Base-by-base conservation (phyloP, 2,329 filamentous ascomycete genomes). In the Colletotrichum agaves region DNA sequence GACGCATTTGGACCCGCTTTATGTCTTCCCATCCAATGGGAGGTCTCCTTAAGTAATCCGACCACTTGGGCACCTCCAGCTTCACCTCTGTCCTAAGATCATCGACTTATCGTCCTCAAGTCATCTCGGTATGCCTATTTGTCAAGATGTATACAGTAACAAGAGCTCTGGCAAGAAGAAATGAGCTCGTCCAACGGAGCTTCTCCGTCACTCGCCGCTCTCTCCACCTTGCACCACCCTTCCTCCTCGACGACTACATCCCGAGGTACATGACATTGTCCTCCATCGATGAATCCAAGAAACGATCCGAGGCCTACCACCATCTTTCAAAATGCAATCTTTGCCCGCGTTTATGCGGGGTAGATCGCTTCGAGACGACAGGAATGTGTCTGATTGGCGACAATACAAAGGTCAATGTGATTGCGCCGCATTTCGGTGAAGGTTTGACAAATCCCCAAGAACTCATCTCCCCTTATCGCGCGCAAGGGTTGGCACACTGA, bases 391-490 rank as follows among this genome's bases (percentile, higher is more conserved):
- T 96, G 67, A 91, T 96, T 72, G 92, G 92, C 13, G 85, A 90
- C 67, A 90, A 86, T 52, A 91, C 89, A 63, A 93, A 93, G 74
- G 92, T 96, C 72, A 94, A 93, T 75, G 92, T 92, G 7, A 93
- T 97, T 71, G 93, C 92, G 65, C 93, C 93, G 57, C 93, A 96
- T 78, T 94, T 94, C 76, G 93, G 92, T 47, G 92, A 95, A 83
- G 88, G 85, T 86, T 70, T 71, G 82, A 19, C 44, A 39, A n/a
- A 15, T 39, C 5, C n/a, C 33, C 37, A 41, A 37, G 15, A 31
- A 31, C 27, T 47, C 13, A 11, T 33, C 41, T 35, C 31, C 17
- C 13, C 41, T 19, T 17, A 35, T 17, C 12, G 10, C 11, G 15
- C 50, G 64, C 21, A 57, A 43, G 63, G 23, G 10, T 21, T 13